phyloP scores from a whole-genome alignment of 495 filamentous ascomycete species.

The Tuber indicum region DNA sequence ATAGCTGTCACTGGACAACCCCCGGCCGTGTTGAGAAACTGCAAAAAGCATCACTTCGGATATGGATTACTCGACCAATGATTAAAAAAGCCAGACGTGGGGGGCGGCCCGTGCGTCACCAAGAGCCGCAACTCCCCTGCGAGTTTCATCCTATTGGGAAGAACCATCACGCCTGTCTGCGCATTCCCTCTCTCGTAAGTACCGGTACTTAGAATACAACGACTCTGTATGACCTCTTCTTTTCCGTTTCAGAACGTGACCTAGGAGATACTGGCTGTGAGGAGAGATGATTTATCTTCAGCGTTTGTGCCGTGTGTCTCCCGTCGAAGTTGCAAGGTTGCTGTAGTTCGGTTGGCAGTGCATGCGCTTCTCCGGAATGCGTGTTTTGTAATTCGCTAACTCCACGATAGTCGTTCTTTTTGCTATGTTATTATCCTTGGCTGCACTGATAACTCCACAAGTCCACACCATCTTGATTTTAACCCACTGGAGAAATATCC shows the following conservation, averaged over 20 bases:
- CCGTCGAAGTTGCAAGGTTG: slow-evolving; percentile 21
- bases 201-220: slow-evolving; percentile 24
- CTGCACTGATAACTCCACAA: slow-evolving; percentile 14
- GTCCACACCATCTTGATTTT: slow-evolving; percentile 32
- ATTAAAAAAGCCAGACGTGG: slow-evolving; percentile 23
- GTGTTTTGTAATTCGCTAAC: slow-evolving; percentile 34
- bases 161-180: slow-evolving; percentile 18
- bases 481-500: slow-evolving; percentile 29
- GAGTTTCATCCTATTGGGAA: slow-evolving; percentile 14
- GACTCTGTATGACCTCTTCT: slow-evolving; percentile 17
- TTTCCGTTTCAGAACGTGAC: slow-evolving; percentile 32
- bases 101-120: slow-evolving; percentile 32
- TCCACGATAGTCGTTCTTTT: slow-evolving; percentile 31
- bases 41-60: too few relatives aligned
- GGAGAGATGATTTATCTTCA: slow-evolving; percentile 24
- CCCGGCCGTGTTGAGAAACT: too few relatives aligned
- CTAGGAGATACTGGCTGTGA: slow-evolving; percentile 16
- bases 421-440: slow-evolving; percentile 34
- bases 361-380: slow-evolving; percentile 27
- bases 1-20: too few relatives aligned
- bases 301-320: slow-evolving; percentile 27
- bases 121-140: slow-evolving; percentile 29
- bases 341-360: slow-evolving; percentile 36
- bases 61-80: too few relatives aligned
- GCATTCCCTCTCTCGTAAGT: neutral